Percentiles rank a stretch among this genome's conserved stretches.
These are phyloP conservation scores for Microdochium trichocladiopsis DNA, from an alignment of 2,329 filamentous ascomycete genomes.

Conservation along the genomic window DNA sequence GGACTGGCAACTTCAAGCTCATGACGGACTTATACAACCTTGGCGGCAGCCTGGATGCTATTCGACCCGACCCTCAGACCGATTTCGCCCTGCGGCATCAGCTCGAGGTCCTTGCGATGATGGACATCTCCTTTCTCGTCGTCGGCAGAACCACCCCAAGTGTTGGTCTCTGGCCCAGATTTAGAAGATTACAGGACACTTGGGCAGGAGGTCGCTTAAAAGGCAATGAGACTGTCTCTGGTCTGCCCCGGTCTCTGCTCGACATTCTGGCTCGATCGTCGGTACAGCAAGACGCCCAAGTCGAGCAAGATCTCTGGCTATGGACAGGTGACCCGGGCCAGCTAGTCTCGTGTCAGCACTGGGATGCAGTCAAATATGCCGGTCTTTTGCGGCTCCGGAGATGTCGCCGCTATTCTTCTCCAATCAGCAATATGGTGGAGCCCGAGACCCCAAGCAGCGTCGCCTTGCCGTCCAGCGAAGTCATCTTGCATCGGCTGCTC, in stretches of 20 bases:
- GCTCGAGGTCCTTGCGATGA: conserved; percentile 1
- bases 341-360: neutral
- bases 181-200: neutral
- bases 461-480: neutral
- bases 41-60: neutral
- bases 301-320: neutral
- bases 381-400: neutral
- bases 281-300: neutral
- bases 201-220: neutral
- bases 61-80: neutral
- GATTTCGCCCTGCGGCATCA: neutral
- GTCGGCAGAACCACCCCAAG: neutral
- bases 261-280: neutral
- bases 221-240: neutral
- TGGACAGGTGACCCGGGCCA: neutral
- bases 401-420: neutral
- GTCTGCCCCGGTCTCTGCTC: neutral
- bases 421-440: no score
- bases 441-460: neutral
- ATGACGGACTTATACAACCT: conserved; percentile 1
- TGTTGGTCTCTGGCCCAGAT: neutral
- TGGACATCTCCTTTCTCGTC: neutral
- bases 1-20: neutral
- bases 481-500: neutral
- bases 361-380: conserved; percentile 1